These are phyloP conservation scores for Barnettozyma botsteinii DNA, from an alignment of 805 yeast species.

Conservation along the genomic window DNA sequence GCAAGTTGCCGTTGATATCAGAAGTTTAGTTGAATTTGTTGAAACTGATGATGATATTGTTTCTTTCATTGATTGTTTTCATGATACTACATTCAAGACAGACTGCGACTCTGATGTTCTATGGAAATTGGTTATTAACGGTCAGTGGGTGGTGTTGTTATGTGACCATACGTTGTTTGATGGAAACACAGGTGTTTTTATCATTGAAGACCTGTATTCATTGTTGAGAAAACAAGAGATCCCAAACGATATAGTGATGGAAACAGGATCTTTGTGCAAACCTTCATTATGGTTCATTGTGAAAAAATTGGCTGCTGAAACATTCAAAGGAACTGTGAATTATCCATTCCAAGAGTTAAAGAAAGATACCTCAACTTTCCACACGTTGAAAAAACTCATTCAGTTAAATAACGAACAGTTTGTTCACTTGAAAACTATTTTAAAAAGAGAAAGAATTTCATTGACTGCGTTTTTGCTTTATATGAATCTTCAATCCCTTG, in stretches of 20 bases:
- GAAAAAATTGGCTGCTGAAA: background rate
- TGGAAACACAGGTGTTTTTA: slow-evolving; percentile 4
- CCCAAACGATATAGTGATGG: background rate
- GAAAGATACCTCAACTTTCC: slow-evolving; percentile 3
- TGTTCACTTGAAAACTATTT: background rate
- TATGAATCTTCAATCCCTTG: slow-evolving; percentile 1
- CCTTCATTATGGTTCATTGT: slow-evolving; percentile 4
- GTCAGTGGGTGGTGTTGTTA: slow-evolving; percentile 6
- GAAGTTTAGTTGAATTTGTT: background rate
- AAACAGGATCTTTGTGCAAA: background rate
- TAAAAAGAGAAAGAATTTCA: slow-evolving; percentile 3
- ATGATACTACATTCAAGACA: slow-evolving; percentile 1
- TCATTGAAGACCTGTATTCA: slow-evolving; percentile 5
- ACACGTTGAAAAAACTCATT: slow-evolving; percentile 6
- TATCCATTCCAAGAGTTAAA: background rate
- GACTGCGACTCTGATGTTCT: background rate
- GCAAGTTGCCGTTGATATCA: slow-evolving; percentile 1
- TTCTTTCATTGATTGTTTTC: background rate
- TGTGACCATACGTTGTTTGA: slow-evolving; percentile 7
- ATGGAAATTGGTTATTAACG: slow-evolving; percentile 7
- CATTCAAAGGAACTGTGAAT: too few relatives aligned
- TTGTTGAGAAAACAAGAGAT: slow-evolving; percentile 9
- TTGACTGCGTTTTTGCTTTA: slow-evolving; percentile 7
- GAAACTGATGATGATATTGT: background rate
- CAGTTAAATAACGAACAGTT: slow-evolving; percentile 1